Conservation (phyloP, 2,329 filamentous ascomycete species). For the Biscogniauxia mediterranea region DNA sequence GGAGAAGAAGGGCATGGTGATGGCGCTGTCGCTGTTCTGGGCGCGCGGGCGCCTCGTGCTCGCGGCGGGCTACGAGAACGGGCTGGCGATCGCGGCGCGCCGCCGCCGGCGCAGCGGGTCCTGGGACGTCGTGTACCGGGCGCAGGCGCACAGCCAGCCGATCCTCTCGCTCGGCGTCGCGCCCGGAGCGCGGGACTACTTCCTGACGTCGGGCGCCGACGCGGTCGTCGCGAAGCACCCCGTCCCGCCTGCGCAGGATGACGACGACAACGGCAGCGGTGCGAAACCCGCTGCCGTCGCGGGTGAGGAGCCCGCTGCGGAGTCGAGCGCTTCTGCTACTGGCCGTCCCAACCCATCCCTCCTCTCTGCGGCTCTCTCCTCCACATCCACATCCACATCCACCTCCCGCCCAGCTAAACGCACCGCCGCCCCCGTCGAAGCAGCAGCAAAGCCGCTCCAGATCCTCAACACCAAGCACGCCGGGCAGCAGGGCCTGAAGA, state of each 20-base stretch:
- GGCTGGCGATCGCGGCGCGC: slow-evolving; percentile 65
- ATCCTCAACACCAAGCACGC: slow-evolving; percentile 77
- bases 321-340: neutral
- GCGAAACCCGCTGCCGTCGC: slow-evolving; percentile 1
- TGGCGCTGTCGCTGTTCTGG: slow-evolving; percentile 69
- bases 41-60: slow-evolving; percentile 55
- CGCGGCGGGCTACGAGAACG: slow-evolving; percentile 81
- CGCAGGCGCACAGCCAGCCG: slow-evolving; percentile 73
- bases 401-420: slow-evolving; percentile 8
- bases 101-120: slow-evolving; percentile 42
- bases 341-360: too few species aligned
- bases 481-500: slow-evolving; percentile 77
- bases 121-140: slow-evolving; percentile 59
- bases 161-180: slow-evolving; percentile 70
- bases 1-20: slow-evolving; percentile 75
- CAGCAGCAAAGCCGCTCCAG: slow-evolving; percentile 53
- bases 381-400: slow-evolving; percentile 16
- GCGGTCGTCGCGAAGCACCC: slow-evolving; percentile 74
- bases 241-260: slow-evolving; percentile 42
- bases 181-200: slow-evolving; percentile 50
- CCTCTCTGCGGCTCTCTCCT: too few species aligned
- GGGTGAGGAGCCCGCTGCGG: neutral
- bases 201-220: slow-evolving; percentile 81
- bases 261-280: too few species aligned
- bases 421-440: slow-evolving; percentile 23